These are phyloP conservation scores for Pseudogymnoascus sp. DNA, from an alignment of 2,329 filamentous ascomycete genomes.

Conservation along the genomic window DNA sequence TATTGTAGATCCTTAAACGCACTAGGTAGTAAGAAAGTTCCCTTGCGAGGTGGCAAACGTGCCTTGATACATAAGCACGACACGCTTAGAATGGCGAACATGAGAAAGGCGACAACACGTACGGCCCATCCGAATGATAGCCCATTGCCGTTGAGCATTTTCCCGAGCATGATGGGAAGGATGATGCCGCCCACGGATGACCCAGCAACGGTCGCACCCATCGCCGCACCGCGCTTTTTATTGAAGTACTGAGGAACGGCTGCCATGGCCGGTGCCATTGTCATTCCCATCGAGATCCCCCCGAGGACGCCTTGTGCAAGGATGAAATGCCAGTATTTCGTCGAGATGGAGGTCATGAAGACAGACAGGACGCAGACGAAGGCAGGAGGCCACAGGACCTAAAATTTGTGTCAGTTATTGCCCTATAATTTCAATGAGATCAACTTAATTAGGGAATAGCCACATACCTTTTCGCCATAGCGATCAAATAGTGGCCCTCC, in stretches of 20 bases:
- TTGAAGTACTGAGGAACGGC: constrained; percentile 43
- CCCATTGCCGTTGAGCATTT: constrained; percentile 38
- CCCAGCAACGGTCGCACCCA: constrained; percentile 43
- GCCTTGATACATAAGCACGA: constrained; percentile 44
- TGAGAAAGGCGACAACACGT: constrained; percentile 21
- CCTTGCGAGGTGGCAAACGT: constrained; percentile 36
- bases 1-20: constrained; percentile 40
- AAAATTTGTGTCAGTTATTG: constrained; percentile 16
- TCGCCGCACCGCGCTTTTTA: constrained; percentile 40
- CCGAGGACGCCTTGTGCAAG: constrained; percentile 42
- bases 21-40: constrained; percentile 40
- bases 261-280: constrained; percentile 39
- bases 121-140: constrained; percentile 13
- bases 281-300: constrained; percentile 38
- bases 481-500: constrained; percentile 55
- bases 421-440: constrained; percentile 4
- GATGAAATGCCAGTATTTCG: constrained; percentile 48
- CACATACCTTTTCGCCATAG: constrained; percentile 47
- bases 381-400: constrained; percentile 43
- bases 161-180: constrained; percentile 54
- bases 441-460: not conserved
- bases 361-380: constrained; percentile 53
- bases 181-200: constrained; percentile 49
- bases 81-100: constrained; percentile 44
- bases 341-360: constrained; percentile 56